Base-by-base conservation (phyloP, 805 yeast genomes). In the Ogataea ramenticola region DNA sequence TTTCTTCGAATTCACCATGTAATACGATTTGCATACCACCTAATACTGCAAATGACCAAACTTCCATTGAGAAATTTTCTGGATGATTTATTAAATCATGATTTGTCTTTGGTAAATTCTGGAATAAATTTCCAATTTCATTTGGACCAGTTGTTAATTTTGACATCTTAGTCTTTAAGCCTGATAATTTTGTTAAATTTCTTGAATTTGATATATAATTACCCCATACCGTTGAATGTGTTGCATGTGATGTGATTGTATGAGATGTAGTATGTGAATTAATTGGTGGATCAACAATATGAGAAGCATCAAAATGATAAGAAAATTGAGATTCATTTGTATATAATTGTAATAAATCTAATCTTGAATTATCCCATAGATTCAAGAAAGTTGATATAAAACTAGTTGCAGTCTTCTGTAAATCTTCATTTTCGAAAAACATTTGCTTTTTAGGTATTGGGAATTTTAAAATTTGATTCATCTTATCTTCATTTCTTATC, bases 311-410 rank as follows among this genome's bases (percentile, higher is more conserved):
- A 20, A 82, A 79, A 47, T 86, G 83, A 43, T 84, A 59, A 0
- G 97, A 89, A 55, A 93, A 91, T 57, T 84, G 86, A 0, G 97
- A 87, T 55, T 82, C 84, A 40, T 77, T 75, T 42, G 93, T 87
- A 60, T 93, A 93, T 27, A 93, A 67, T 36, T 75, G 72, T 61
- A 83, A 59, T 40, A 93, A 68, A 45, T 82, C 90, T 10, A 71
- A 55, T 47, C 99, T 69, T 56, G 86, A 80, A 6, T 74, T 54
- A 65, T 93, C 99, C 95, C 96, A 93, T 40, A 83, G 66, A 43
- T 80, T 79, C 46, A 86, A 68, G 62, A 76, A 93, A 51, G 86
- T 83, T 26, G 87, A 64, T 7, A 90, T 68, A 60, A 93, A 93
- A 54, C 74, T 79, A n/a, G 89, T 80, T 7, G 93, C 80, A 27